Percentiles rank a stretch among this genome's conserved stretches.
phyloP scores from a whole-genome alignment of 495 filamentous ascomycete species.

The Xylaria sp. region DNA sequence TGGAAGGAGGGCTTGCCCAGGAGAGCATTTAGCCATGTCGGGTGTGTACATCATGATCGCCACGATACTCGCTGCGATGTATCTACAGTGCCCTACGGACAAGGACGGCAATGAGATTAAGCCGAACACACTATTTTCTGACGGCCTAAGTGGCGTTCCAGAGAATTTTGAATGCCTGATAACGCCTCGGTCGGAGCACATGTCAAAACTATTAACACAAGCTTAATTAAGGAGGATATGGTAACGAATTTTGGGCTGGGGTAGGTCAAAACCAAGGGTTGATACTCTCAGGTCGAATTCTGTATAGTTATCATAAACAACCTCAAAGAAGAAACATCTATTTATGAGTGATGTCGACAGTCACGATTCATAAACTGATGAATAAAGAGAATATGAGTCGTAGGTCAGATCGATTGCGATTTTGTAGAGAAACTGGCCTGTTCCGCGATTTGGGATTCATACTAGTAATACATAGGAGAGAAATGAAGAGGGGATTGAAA shows the following conservation, averaged over 20 bases:
- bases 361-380: not conserved
- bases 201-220: not conserved
- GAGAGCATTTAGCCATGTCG: conserved; percentile 1
- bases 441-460: not conserved
- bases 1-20: conserved; percentile 39
- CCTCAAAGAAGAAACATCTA: not conserved
- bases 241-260: not conserved
- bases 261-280: not conserved
- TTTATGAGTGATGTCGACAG: not conserved
- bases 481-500: not conserved
- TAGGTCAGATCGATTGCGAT: not conserved
- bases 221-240: not conserved
- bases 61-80: conserved; percentile 13
- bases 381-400: too few relatives aligned
- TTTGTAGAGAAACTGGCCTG: not conserved
- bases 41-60: conserved; percentile 15
- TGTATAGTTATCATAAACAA: not conserved
- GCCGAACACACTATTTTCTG: not conserved
- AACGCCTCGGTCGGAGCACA: conserved; percentile 6
- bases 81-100: not conserved
- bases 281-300: not conserved
- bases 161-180: not conserved
- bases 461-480: not conserved
- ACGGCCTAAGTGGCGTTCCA: conserved; percentile 9
- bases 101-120: conserved; percentile 8